These are phyloP conservation scores for Antitrichia curtipendula DNA, from an alignment of 225 moss, liverwort and hornwort species.

Conservation along the genomic window DNA sequence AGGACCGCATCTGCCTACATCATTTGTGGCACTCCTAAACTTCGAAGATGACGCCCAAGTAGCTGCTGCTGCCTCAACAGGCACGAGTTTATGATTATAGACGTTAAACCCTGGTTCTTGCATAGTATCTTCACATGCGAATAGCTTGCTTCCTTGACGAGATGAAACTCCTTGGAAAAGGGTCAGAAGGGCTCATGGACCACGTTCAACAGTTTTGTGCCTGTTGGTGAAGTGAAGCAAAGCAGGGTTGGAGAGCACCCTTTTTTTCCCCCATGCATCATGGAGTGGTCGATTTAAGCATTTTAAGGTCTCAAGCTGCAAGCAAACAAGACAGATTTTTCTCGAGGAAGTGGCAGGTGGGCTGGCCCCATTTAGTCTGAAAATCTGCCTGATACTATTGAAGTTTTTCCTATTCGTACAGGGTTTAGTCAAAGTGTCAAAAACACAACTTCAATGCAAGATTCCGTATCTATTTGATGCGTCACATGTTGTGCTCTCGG, in stretches of 20 bases:
- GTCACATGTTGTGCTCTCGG: not conserved
- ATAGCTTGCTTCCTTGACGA: not conserved
- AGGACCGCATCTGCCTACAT: constrained; percentile 3
- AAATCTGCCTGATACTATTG: not conserved
- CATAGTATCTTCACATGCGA: not conserved
- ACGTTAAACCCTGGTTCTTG: not conserved
- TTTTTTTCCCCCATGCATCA: not conserved
- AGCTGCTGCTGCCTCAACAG: not conserved
- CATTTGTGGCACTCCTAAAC: not conserved
- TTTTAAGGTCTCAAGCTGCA: not conserved
- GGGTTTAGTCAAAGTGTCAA: not conserved
- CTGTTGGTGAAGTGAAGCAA: not conserved
- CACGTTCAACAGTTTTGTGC: constrained; percentile 4
- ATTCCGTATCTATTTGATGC: not conserved
- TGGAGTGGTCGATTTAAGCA: not conserved
- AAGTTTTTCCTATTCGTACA: not conserved
- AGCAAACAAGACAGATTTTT: not conserved
- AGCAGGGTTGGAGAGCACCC: not conserved
- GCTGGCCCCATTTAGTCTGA: not conserved
- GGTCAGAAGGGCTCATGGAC: not conserved
- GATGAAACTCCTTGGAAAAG: not conserved
- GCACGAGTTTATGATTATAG: constrained; percentile 4
- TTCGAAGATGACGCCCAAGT: not conserved
- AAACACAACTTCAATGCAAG: not conserved
- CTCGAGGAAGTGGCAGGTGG: not conserved